Percentiles rank a stretch among this genome's conserved stretches.
Evolutionary conservation across 805 yeast genomes (phyloP).

Genomic region (Kazachstania bromeliacearum): DNA sequence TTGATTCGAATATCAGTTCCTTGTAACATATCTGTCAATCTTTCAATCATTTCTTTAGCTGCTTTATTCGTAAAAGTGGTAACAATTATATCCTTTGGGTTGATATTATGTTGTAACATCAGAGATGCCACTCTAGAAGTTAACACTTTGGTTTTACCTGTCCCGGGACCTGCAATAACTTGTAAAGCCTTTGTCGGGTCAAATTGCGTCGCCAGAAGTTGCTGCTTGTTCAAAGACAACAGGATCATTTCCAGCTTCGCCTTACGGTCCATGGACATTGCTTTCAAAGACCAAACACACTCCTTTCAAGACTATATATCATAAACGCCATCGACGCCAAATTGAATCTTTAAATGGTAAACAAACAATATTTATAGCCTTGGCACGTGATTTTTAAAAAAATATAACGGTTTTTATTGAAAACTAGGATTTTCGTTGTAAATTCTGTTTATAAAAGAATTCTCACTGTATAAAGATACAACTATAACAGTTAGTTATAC

Average conservation of each 20-base stretch:
- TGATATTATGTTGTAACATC: constrained; percentile 39
- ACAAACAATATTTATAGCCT: too few relatives aligned
- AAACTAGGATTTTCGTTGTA: too few relatives aligned
- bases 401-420: too few relatives aligned
- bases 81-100: constrained; percentile 61
- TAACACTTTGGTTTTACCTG: constrained; percentile 76
- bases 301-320: too few relatives aligned
- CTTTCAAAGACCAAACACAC: too few relatives aligned
- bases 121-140: constrained; percentile 71
- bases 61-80: constrained; percentile 94
- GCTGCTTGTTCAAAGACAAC: constrained; percentile 33
- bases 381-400: too few relatives aligned
- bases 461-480: too few relatives aligned
- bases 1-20: constrained; percentile 28
- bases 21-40: constrained; percentile 37
- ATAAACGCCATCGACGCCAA: too few relatives aligned
- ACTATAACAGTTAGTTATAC: neutral
- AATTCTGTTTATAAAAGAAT: too few relatives aligned
- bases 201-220: constrained; percentile 36
- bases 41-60: constrained; percentile 69
- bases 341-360: too few relatives aligned
- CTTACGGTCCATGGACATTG: neutral
- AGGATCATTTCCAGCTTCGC: neutral
- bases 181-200: constrained; percentile 37
- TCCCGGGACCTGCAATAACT: constrained; percentile 58